Evolutionary conservation across 2,329 filamentous ascomycete species (phyloP).

Genomic region (Colletotrichum sp.): DNA sequence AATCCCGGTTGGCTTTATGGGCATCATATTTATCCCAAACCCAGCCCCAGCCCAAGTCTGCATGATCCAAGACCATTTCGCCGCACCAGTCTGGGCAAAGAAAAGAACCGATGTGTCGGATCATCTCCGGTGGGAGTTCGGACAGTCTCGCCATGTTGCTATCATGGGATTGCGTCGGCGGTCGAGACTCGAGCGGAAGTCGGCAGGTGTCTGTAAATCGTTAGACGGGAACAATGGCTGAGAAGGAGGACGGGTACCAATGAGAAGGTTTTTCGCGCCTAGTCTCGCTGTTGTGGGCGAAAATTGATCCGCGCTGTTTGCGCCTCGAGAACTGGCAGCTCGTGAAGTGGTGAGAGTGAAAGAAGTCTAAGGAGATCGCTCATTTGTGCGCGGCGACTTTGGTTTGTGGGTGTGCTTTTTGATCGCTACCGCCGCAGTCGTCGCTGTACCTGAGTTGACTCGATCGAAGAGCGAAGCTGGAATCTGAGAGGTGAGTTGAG

Average conservation of each 20-base stretch:
- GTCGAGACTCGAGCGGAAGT: neutral
- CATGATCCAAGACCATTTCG: neutral
- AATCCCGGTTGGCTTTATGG: no score
- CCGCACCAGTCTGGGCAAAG: neutral
- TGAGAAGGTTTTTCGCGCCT: neutral
- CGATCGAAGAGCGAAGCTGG: neutral
- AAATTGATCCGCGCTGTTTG: neutral
- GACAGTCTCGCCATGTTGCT: neutral
- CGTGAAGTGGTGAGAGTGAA: neutral
- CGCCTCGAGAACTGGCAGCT: neutral
- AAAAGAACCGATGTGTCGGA: neutral
- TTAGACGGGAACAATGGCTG: neutral
- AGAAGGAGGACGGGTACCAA: neutral
- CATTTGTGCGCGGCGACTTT: rapidly evolving
- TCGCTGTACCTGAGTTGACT: neutral
- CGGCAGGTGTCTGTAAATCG: rapidly evolving
- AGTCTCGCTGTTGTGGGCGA: rapidly evolving
- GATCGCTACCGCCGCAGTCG: rapidly evolving
- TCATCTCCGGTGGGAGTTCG: neutral
- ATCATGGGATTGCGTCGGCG: neutral
- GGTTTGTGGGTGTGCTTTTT: neutral
- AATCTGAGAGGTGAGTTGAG: neutral
- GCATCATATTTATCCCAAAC: neutral
- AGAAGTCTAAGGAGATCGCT: neutral
- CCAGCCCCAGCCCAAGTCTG: neutral